These are phyloP conservation scores for Filobasidium floriforme DNA, from an alignment of 768 basidiomycete genomes.

Conservation along the genomic window DNA sequence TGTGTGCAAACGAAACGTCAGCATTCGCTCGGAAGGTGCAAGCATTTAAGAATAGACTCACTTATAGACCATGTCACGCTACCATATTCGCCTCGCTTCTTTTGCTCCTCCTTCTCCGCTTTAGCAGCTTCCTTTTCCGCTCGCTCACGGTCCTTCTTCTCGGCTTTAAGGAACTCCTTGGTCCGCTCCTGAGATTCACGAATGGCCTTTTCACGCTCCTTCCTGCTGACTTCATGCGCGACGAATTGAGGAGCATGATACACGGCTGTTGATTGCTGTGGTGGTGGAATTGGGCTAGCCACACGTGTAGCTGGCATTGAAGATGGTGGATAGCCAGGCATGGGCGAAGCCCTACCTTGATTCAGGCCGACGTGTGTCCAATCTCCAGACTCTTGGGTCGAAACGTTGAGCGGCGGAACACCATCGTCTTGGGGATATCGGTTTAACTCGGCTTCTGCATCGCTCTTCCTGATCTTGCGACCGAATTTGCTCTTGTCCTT, in stretches of 20 bases:
- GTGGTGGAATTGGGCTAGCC: slow-evolving; percentile 4
- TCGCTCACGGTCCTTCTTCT: slow-evolving; percentile 16
- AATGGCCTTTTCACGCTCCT: slow-evolving; percentile 13
- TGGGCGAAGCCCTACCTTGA: background rate
- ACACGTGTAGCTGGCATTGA: background rate
- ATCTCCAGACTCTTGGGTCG: slow-evolving; percentile 5
- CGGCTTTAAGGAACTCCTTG: slow-evolving; percentile 13
- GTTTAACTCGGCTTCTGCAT: background rate
- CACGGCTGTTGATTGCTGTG: background rate
- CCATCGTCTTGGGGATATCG: background rate
- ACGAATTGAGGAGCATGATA: slow-evolving; percentile 3
- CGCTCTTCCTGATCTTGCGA: background rate
- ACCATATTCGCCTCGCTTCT: slow-evolving; percentile 11
- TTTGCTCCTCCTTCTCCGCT: slow-evolving; percentile 20
- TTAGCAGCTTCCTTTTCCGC: slow-evolving; percentile 7
- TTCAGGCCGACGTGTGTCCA: slow-evolving; percentile 8
- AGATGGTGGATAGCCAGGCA: background rate
- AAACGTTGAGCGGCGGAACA: too few relatives aligned
- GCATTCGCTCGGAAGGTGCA: background rate
- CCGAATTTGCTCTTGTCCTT: slow-evolving; percentile 2
- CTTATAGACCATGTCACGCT: slow-evolving; percentile 5
- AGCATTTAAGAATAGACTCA: background rate
- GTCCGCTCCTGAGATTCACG: slow-evolving; percentile 19
- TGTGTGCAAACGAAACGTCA: background rate
- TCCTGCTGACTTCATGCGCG: slow-evolving; percentile 18